Evolutionary conservation across 139 green algal species (phyloP).

Genomic region (Tetraselmis chui): DNA sequence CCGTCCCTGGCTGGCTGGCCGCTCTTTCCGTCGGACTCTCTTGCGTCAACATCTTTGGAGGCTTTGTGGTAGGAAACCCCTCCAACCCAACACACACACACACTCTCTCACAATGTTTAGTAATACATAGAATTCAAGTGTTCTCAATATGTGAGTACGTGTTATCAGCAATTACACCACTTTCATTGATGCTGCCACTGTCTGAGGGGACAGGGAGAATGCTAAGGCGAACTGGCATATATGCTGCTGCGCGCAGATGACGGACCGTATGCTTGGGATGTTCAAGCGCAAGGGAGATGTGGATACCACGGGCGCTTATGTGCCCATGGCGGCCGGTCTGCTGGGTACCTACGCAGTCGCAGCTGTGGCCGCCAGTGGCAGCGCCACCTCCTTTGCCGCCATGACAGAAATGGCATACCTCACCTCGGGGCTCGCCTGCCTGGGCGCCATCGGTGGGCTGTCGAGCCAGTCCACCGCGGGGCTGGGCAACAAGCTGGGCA

Average conservation of each 20-base stretch:
- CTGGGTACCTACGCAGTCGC: conserved; percentile 31
- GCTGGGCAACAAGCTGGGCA: conserved; percentile 70
- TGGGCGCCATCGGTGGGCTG: conserved; percentile 78
- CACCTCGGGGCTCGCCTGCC: conserved; percentile 59
- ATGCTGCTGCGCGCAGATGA: too few relatives aligned
- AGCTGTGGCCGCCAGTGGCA: not conserved
- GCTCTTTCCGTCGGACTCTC: conserved; percentile 10
- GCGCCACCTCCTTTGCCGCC: conserved; percentile 29
- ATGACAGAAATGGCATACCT: conserved; percentile 69
- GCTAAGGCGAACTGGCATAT: too few relatives aligned
- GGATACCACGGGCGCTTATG: not conserved
- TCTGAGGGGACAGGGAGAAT: too few relatives aligned
- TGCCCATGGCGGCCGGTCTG: conserved; percentile 27
- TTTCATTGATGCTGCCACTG: too few relatives aligned
- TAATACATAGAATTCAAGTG: too few relatives aligned
- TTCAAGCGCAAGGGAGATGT: conserved; percentile 67
- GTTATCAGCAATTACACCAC: too few relatives aligned
- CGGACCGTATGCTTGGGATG: conserved; percentile 52
- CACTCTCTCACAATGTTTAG: too few relatives aligned
- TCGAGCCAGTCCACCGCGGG: conserved; percentile 66
- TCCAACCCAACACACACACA: too few relatives aligned
- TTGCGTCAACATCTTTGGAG: conserved; percentile 27
- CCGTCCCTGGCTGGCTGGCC: conserved; percentile 4
- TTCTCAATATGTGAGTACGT: too few relatives aligned
- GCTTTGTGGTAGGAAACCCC: too few relatives aligned